Base-by-base conservation (phyloP, 2,329 filamentous ascomycete genomes). In the Hymenoscyphus fructigenus region DNA sequence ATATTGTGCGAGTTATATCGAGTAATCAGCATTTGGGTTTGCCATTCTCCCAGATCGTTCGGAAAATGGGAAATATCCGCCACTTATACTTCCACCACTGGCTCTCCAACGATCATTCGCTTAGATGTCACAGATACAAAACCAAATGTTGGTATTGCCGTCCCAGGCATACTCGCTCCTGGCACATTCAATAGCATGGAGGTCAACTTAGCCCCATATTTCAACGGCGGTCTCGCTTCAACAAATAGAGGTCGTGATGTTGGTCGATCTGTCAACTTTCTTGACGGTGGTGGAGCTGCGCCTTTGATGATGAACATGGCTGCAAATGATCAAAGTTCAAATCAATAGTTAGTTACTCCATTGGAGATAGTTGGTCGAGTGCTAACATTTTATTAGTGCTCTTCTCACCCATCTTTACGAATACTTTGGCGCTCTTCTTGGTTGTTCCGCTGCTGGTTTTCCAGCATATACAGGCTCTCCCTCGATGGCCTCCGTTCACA, bases 391-490 rank as follows among this genome's bases (percentile, higher is more conserved):
- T 44, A 5, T 5, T 57, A 74, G 79, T 62, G 78, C 74, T 66
- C 83, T 88, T 63, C 75, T 88, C 66, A 88, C 84, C 56, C 86
- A 88, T 71, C 77, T 88, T 44, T 88, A 88, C 77, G 75, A 84
- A 68, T 88, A 83, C 79, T 88, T 88, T 72, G 85, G 84, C 60
- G 78, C 78, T 28, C 79, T 88, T 26, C 80, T 88, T 50, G 83
- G 82, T 69, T 88, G 85, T 78, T 80, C 81, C 61, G 80, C 78
- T 75, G 64, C 77, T 14, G 83, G 78, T 26, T 86, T 83, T 73
- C 79, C 81, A 32, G 74, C 77, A 34, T 88, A 87, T 75, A 67
- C 62, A 12, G 83, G 80, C 59, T 67, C 76, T 10, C 71, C 76
- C 0, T 82, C 78, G 68, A 81, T 82, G 80, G 84, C 83, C 75